phyloP scores from a whole-genome alignment of 225 moss, liverwort and hornwort species.

The Pseudoscleropodium purum region DNA sequence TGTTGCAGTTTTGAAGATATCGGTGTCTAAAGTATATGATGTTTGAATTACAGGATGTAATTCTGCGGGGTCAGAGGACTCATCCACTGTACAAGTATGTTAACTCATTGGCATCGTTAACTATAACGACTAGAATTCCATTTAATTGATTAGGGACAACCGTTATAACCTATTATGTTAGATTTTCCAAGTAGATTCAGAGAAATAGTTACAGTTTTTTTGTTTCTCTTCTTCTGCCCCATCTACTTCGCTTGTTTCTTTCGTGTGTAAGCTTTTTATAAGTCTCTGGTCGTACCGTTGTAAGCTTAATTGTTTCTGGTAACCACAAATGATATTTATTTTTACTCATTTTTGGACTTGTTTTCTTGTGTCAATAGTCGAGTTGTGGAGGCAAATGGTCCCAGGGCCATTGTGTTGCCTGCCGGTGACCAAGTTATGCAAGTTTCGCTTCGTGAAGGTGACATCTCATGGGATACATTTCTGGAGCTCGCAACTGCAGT shows the following conservation, averaged over 20 bases:
- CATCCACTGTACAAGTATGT: constrained; percentile 80
- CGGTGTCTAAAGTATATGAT: not conserved
- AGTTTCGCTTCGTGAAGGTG: constrained; percentile 64
- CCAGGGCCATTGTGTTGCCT: constrained; percentile 74
- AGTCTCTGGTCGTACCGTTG: not conserved
- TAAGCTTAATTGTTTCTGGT: not conserved
- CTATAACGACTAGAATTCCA: not conserved
- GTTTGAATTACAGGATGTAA: constrained; percentile 60
- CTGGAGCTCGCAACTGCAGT: constrained; percentile 32
- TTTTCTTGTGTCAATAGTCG: constrained; percentile 35
- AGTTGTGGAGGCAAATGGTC: constrained; percentile 80
- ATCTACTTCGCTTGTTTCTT: not conserved
- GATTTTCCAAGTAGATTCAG: not conserved
- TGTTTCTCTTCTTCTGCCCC: not conserved
- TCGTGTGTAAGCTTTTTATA: not conserved
- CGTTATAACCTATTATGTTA: not conserved
- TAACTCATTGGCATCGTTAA: not conserved
- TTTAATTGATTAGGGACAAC: not conserved
- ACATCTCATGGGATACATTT: constrained; percentile 70
- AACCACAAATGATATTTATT: not conserved
- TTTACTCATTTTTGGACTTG: not conserved
- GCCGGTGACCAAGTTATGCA: constrained; percentile 32
- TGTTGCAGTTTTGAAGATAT: constrained; percentile 1
- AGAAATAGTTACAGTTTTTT: not conserved
- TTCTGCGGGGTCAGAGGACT: constrained; percentile 65